Evolutionary conservation across 495 filamentous ascomycete genomes (phyloP), one percentile per base, ranked within the genome.

Genomic region (Hapsidospora chrysogenum): DNA sequence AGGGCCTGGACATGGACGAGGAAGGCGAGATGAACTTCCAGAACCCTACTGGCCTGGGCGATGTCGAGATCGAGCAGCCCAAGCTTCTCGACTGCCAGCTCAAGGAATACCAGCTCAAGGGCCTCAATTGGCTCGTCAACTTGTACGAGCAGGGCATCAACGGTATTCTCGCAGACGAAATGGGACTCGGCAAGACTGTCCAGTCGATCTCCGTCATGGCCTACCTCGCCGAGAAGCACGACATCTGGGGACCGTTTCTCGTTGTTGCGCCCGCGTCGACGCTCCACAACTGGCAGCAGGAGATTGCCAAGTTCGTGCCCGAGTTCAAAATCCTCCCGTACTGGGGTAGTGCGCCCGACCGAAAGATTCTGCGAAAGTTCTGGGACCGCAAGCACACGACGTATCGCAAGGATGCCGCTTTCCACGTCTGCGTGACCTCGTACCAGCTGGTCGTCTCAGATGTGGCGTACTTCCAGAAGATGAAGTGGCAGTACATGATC

Each of bases 401-500:
- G 2, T 97, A 97, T 56, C 84, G 70, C 38, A 80, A 82, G 47
- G 85, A 95, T 28, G 81, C 87, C 0, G 72, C 81, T 15, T 96
- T 97, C 63, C 89, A 97, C 50, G 84, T 97, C 40, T 67, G 96
- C 22, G 78, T 97, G 26, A 96, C 89, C 5, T 96, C 89, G 0
- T 97, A 97, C 53, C 89, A 97, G 49, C 71, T 97, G 2, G 92
- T 96, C 28, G 89, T 97, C 20, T 78, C 84, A 19, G 89, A 97
- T 51, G 80, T 92, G 6, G 75, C 83, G 32, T 96, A 96, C 54
- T 94, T 97, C 63, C 85, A 94, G 54, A 95, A 95, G 61, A 85
- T 97, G 57, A 82, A 79, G 43, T 97, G 89, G 89, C 89, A 97
- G 60, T 97, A 96, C 57, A 97, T 97, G 89, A 92, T 97, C 49